phyloP scores from a whole-genome alignment of 1,284 basidiomycete genomes.

The Naganishia liquefaciens region DNA sequence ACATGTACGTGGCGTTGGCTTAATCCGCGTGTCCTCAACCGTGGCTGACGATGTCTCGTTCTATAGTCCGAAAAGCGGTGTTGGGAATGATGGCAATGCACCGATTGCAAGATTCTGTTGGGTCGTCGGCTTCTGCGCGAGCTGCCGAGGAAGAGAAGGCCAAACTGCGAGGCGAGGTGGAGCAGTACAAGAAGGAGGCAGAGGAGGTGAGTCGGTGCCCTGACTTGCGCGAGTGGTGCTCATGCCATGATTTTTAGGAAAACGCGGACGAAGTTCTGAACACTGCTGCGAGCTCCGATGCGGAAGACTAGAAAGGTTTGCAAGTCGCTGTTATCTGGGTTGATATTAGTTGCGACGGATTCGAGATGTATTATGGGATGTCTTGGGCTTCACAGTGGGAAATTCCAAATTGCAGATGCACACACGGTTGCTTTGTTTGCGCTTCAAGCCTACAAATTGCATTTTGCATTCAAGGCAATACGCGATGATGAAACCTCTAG shows the following conservation, averaged over 20 bases:
- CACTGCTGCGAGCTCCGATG: slow-evolving; percentile 4
- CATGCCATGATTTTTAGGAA: slow-evolving; percentile 6
- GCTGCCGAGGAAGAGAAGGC: slow-evolving; percentile 56
- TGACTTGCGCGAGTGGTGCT: not conserved
- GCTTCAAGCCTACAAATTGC: too few species aligned
- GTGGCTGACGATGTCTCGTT: not conserved
- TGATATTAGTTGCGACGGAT: too few species aligned
- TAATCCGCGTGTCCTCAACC: not conserved
- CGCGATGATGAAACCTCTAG: too few species aligned
- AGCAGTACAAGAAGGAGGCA: slow-evolving; percentile 75
- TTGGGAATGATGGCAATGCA: slow-evolving; percentile 80
- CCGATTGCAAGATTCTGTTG: slow-evolving; percentile 61
- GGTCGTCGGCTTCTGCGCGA: slow-evolving; percentile 56
- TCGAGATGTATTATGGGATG: too few species aligned
- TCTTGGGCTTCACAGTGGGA: too few species aligned
- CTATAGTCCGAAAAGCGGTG: slow-evolving; percentile 78
- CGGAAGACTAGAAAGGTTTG: not conserved
- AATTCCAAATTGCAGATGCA: too few species aligned
- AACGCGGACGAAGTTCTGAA: slow-evolving; percentile 29
- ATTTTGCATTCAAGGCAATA: too few species aligned
- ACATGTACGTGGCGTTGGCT: slow-evolving; percentile 64
- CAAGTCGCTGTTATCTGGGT: too few species aligned
- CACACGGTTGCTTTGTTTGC: too few species aligned
- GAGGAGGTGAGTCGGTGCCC: slow-evolving; percentile 59
- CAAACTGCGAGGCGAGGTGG: slow-evolving; percentile 64